These are phyloP conservation scores for Acer campestre DNA, from an alignment of 345 rosid genomes.

Conservation along the genomic window DNA sequence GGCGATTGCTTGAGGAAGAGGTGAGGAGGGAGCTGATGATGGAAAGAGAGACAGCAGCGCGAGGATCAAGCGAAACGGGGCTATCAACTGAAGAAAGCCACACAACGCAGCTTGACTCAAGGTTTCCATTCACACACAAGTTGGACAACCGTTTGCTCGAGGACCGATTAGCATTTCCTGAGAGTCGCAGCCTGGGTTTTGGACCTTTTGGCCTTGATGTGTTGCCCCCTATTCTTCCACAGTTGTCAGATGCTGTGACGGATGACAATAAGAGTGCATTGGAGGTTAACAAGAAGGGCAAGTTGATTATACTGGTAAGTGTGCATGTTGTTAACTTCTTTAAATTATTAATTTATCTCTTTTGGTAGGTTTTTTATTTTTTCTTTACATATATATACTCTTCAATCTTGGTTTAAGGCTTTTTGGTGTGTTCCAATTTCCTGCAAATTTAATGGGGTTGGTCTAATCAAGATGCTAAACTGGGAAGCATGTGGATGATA, in stretches of 20 bases:
- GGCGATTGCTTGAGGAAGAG: constrained; percentile 44
- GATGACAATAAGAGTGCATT: constrained; percentile 14
- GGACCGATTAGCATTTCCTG: constrained; percentile 7
- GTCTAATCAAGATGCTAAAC: neutral
- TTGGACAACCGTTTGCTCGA: constrained; percentile 1
- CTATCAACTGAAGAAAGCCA: constrained; percentile 20
- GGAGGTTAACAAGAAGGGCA: constrained; percentile 35
- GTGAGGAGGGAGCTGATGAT: constrained; percentile 48
- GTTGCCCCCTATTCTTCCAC: neutral
- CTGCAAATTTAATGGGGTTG: constrained; percentile 6
- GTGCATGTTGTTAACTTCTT: neutral
- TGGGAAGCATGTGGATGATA: constrained; percentile 3
- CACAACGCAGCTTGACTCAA: constrained; percentile 32
- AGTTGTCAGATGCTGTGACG: constrained; percentile 2
- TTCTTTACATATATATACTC: neutral
- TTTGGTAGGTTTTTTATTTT: neutral
- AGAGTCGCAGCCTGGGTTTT: neutral
- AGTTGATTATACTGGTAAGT: constrained; percentile 49
- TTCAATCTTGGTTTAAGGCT: neutral
- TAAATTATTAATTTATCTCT: neutral
- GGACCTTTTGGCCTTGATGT: neutral
- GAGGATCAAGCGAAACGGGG: constrained; percentile 2
- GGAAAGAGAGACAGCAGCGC: constrained; percentile 42
- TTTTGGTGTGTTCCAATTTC: neutral
- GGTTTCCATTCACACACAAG: constrained; percentile 14